phyloP scores from a whole-genome alignment of 2,329 filamentous ascomycete genomes.

The Sordariomycetes sp. region DNA sequence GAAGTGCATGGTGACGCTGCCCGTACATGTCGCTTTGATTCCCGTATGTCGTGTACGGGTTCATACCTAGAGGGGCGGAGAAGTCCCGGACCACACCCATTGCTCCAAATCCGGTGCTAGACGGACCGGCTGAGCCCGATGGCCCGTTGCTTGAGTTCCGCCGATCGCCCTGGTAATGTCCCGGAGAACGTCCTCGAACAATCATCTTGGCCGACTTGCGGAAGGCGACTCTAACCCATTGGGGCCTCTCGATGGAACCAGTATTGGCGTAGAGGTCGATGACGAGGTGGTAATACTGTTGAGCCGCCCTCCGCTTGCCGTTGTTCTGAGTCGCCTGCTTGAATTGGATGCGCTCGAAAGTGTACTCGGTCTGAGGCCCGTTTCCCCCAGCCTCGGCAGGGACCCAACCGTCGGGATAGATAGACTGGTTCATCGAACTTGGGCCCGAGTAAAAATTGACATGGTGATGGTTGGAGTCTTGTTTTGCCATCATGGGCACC shows the following conservation, averaged over 20 bases:
- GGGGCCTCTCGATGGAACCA: slow-evolving; percentile 33
- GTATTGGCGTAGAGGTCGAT: slow-evolving; percentile 74
- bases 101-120: slow-evolving; percentile 21
- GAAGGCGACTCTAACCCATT: slow-evolving; percentile 62
- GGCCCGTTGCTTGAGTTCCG: slow-evolving; percentile 61
- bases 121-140: slow-evolving; percentile 54
- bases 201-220: slow-evolving; percentile 74
- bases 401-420: slow-evolving; percentile 34
- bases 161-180: slow-evolving; percentile 67
- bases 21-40: slow-evolving; percentile 24
- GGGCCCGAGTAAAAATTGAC: not conserved
- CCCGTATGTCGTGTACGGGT: slow-evolving; percentile 15
- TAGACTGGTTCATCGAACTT: slow-evolving; percentile 6
- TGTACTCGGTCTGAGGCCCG: slow-evolving; percentile 42
- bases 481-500: slow-evolving; percentile 57
- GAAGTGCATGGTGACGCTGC: slow-evolving; percentile 39
- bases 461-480: not conserved
- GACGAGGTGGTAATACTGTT: slow-evolving; percentile 88
- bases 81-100: slow-evolving; percentile 18
- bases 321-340: slow-evolving; percentile 93
- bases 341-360: slow-evolving; percentile 88
- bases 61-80: slow-evolving; percentile 24
- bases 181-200: slow-evolving; percentile 75
- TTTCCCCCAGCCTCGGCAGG: slow-evolving; percentile 18
- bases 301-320: slow-evolving; percentile 78